Evolutionary conservation across 1,139 yeast species (phyloP), one percentile per base, ranked within the genome.

Genomic region (Pneumocystis carinii): DNA sequence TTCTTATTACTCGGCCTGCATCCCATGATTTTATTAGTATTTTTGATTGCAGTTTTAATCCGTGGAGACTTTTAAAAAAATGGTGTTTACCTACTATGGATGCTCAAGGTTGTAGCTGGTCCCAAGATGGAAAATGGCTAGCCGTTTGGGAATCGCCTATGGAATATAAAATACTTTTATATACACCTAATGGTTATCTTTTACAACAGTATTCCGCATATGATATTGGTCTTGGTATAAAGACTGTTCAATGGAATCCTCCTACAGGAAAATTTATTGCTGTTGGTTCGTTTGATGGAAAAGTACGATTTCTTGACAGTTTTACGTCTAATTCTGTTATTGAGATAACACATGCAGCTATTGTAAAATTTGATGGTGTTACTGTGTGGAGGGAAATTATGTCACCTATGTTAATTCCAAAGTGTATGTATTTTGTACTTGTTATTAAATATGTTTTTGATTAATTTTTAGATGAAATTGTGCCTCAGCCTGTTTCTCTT

Each of bases 111-210:
- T 62, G 66, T 38, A 59, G 60, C 8, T 68, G 70, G 69, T 68
- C 70, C 36, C 67, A 68, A 10, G 67, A 66, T 56, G 70, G 70
- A 14, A 60, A 63, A 8, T 67, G 69, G 68, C 56, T 68, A 14
- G 70, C 69, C 10, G 68, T 62, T 6, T 65, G 63, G 58, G 70
- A 68, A 42, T 59, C 61, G 15, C 35, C 57, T 38, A 63, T 67
- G 6, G 66, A 66, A 17, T 65, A 65, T 42, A 62, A 62, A 27
- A 66, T 68, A n/a, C 63, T 63, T 35, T 55, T 68, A 7, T 68
- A 63, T 58, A 66, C 69, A 1, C 38, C 59, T 24, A 59, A 57
- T 61, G 67, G 67, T 1, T 60, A 53, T 59, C 67, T 39, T 37
- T 42, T 53, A 65, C 65, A 42, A 58, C 59, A 58, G 6, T 63